Base-by-base conservation (phyloP, 2,329 filamentous ascomycete species). In the Pseudogymnoascus sp. region DNA sequence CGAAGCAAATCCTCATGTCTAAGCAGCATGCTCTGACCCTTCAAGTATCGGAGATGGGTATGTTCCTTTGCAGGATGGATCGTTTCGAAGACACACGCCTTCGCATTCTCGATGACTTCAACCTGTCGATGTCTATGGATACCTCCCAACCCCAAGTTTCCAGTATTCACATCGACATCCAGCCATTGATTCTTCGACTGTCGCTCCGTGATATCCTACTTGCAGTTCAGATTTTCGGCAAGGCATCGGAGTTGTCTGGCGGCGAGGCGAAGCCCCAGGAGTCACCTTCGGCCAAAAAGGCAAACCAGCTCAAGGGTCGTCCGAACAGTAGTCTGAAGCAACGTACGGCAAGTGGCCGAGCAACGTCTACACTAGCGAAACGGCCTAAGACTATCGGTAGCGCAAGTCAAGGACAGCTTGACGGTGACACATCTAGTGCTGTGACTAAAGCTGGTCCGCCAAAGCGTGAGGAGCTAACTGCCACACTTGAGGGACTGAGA, bases 21-120 rank as follows among this genome's bases (percentile, higher is more conserved):
- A 90, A 96, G 70, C 96, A 99, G 74, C 91, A 97, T 77, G 91
- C 93, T 7, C 83, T 96, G 69, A 97, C 95, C 0, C 83, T 99
- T 72, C 93, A 99, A 72, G 86, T 99, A 2, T 93, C 91, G 6
- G 88, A 97, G 72, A 85, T 97, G 62, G 95, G 95, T 69, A 99
- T 99, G 95, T 99, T 97, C 74, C 77, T 99, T 34, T 99, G 96
- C 73, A 89, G 95, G 11, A 99, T 99, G 95, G 96, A 99, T 75
- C 90, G 87, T 67, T 97, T 97, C 69, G 93, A 99, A 69, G 92
- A 90, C 3, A 93, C 88, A 42, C 86, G 91, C 39, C 81, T 99
- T 57, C 87, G 95, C 16, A 96, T 99, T 66, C 84, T 99, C 34
- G 96, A 99, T 72, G 93, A 99, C 75, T 99, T 99, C 74, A 96